A percentile compares a stretch with the other conserved stretches of the same genome.
Evolutionary conservation across 2,329 filamentous ascomycete species (phyloP).

Genomic region (Fusarium sp.): DNA sequence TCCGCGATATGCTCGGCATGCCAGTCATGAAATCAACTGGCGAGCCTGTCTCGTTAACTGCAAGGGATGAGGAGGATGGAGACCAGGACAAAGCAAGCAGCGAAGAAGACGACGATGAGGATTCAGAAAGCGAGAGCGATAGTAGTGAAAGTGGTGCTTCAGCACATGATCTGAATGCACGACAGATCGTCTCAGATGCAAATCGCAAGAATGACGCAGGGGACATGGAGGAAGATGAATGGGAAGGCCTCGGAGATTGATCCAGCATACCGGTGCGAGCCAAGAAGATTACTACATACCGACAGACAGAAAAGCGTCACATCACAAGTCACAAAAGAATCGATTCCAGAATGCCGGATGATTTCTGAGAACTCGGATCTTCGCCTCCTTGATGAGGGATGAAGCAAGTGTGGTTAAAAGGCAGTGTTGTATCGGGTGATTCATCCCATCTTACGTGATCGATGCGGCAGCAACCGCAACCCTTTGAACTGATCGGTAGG

Average conservation of each 20-base stretch:
- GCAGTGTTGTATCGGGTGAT: slow-evolving; percentile 19
- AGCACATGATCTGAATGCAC: slow-evolving; percentile 6
- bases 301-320: background rate
- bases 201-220: slow-evolving; percentile 32
- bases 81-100: slow-evolving; percentile 26
- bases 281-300: slow-evolving; percentile 1
- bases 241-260: slow-evolving; percentile 43
- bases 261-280: background rate
- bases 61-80: slow-evolving; percentile 38
- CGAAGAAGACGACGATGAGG: slow-evolving; percentile 13
- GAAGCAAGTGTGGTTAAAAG: slow-evolving; percentile 4
- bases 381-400: background rate
- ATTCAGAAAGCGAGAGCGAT: slow-evolving; percentile 7
- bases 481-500: slow-evolving; percentile 6
- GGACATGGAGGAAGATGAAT: slow-evolving; percentile 40
- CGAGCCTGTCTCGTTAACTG: slow-evolving; percentile 42
- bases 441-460: slow-evolving; percentile 18
- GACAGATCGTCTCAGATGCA: slow-evolving; percentile 16
- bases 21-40: slow-evolving; percentile 53
- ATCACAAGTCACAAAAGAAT: background rate
- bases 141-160: slow-evolving; percentile 7
- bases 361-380: background rate
- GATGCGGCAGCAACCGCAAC: background rate
- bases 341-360: background rate
- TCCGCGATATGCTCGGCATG: slow-evolving; percentile 54